Percentiles rank a stretch among this genome's conserved stretches.
These are phyloP conservation scores for Teunomyces gatunensis DNA, from an alignment of 805 yeast genomes.

Conservation along the genomic window DNA sequence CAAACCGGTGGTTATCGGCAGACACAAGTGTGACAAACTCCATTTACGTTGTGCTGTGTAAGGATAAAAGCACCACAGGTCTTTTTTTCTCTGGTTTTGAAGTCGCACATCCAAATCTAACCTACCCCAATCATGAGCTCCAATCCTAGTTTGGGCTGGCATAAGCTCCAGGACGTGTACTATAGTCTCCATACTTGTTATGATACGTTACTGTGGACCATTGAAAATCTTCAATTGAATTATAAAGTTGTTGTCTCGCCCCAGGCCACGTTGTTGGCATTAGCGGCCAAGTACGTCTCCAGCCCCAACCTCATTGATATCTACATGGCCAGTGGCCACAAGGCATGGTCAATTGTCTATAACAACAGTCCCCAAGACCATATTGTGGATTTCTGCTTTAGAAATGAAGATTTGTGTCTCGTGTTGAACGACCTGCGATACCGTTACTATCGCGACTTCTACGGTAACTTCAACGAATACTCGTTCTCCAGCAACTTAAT, in stretches of 20 bases:
- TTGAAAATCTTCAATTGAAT: slow-evolving; percentile 34
- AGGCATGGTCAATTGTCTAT: slow-evolving; percentile 35
- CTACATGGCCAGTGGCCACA: slow-evolving; percentile 34
- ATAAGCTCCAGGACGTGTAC: slow-evolving; percentile 66
- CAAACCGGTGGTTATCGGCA: slow-evolving; percentile 63
- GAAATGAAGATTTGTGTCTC: slow-evolving; percentile 53
- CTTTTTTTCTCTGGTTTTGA: too few relatives aligned
- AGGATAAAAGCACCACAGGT: not conserved
- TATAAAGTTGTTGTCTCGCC: slow-evolving; percentile 50
- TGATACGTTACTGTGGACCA: slow-evolving; percentile 49
- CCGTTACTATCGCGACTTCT: slow-evolving; percentile 62
- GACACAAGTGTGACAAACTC: slow-evolving; percentile 66
- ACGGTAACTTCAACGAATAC: slow-evolving; percentile 63
- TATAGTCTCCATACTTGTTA: slow-evolving; percentile 63
- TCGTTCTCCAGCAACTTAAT: slow-evolving; percentile 19
- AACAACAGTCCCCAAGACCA: slow-evolving; percentile 47
- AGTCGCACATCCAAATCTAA: not conserved
- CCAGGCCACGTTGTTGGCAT: slow-evolving; percentile 54
- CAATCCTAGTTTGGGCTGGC: slow-evolving; percentile 66
- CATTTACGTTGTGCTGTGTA: not conserved
- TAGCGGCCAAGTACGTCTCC: slow-evolving; percentile 36
- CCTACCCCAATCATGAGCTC: slow-evolving; percentile 13
- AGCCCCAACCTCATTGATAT: slow-evolving; percentile 38
- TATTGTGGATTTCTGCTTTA: slow-evolving; percentile 52
- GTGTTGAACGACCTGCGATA: slow-evolving; percentile 51